Evolutionary conservation across 192 early-diverging fungal species (phyloP).

Genomic region (Diversispora eburnea): DNA sequence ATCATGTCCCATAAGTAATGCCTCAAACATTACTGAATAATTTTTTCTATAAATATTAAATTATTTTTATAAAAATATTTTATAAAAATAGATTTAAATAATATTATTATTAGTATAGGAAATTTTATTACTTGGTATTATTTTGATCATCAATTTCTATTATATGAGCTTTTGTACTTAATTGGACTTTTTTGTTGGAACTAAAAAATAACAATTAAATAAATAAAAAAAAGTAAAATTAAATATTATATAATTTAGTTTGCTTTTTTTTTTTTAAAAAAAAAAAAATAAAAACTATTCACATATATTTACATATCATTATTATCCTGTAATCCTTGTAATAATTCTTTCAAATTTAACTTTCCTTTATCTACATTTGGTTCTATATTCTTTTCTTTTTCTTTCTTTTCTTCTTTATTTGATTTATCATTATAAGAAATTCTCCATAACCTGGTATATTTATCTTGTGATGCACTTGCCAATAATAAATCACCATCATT

Average conservation of each 20-base stretch:
- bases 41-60: conserved; percentile 16
- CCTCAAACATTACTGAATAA: conserved; percentile 76
- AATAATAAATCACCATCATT: conserved; percentile 77
- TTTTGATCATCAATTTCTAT: conserved; percentile 48
- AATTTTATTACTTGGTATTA: no score
- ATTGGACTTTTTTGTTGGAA: conserved; percentile 53
- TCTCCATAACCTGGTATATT: conserved; percentile 90
- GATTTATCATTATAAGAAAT: conserved; percentile 42
- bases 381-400: neutral
- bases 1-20: conserved; percentile 92
- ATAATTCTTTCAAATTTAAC: neutral
- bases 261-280: no score
- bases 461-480: conserved; percentile 88
- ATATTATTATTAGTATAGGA: no score
- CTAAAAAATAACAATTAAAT: conserved; percentile 28
- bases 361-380: neutral
- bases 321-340: no score
- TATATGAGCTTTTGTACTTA: conserved; percentile 83
- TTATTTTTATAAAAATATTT: no score
- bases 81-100: no score
- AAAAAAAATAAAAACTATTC: no score
- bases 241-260: no score
- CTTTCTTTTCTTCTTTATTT: neutral
- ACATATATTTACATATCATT: no score
- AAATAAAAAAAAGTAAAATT: conserved; percentile 6